Conservation (phyloP, 2,329 filamentous ascomycete species). For the Alternaria sp. region DNA sequence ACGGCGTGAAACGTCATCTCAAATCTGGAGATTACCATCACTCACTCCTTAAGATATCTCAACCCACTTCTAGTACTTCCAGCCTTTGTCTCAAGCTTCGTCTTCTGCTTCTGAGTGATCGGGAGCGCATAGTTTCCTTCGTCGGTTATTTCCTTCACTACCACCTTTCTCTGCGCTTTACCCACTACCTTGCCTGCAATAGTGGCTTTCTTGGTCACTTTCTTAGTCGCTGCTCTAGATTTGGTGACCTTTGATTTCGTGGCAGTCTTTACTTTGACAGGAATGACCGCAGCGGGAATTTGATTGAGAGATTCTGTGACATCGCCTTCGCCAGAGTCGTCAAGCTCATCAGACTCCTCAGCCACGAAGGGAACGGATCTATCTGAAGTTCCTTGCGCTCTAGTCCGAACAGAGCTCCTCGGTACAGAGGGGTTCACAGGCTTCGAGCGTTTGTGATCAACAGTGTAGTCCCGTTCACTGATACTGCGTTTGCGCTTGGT, state of each 20-base stretch:
- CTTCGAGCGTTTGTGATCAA: slow-evolving; percentile 2
- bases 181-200: slow-evolving; percentile 7
- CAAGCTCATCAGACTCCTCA: background rate
- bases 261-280: background rate
- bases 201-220: slow-evolving; percentile 3
- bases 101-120: background rate
- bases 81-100: background rate
- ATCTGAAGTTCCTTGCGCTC: background rate
- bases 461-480: background rate
- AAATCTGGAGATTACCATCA: background rate
- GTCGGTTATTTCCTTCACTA: background rate
- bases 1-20: background rate
- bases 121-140: background rate
- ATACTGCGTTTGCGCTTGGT: slow-evolving; percentile 14
- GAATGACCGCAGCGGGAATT: background rate
- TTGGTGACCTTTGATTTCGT: background rate
- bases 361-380: background rate
- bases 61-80: slow-evolving; percentile 3
- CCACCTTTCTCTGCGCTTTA: background rate
- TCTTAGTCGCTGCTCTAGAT: background rate
- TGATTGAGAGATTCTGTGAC: background rate
- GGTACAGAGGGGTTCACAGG: background rate
- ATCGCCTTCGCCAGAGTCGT: background rate
- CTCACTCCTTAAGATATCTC: background rate
- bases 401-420: background rate